Base-by-base conservation (phyloP, 495 filamentous ascomycete species). In the Sporormia fimetaria region DNA sequence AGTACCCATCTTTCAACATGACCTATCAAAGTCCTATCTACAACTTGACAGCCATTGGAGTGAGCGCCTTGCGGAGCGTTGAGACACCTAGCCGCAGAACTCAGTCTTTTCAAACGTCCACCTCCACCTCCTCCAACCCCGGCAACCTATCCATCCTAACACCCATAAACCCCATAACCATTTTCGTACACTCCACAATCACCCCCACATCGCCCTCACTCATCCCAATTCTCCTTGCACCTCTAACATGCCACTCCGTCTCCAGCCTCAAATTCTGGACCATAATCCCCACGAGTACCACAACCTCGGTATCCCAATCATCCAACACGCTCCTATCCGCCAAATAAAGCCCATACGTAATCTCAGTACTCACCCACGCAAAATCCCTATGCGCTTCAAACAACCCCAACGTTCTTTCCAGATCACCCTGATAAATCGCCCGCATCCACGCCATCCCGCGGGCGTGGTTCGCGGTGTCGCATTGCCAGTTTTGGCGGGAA, bases 311-410 rank as follows among this genome's bases (percentile, higher is more conserved):
- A 40, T 74, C 71, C 1, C 74, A 21, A 27, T 63, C 66, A 42
- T 66, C 61, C 38, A 78, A 38, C 7, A 74, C 63, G 47, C 60
- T 60, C 0, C 68, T 59, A 55, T 78, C 73, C 3, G 66, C 67
- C 22, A 78, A 58, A 44, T 69, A 76, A 27, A 76, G 49, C 1
- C 74, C 74, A 36, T 78, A 78, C 0, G 69, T 74, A 39, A 78
- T 67, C 10, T 67, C 53, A 16, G 51, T 56, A 20, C 11, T 48
- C 44, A 31, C 47, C 55, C 26, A 55, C 54, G 49, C 40, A 42
- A 75, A 73, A 39, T 73, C 71, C 43, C 57, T 62, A 40, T 75
- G 71, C n/a, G 67, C 66, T 15, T 37, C 44, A 40, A 73, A 68
- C 18, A 67, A 21, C 27, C 62, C 62, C 43, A 67, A 39, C 6